Percentiles rank a stretch among this genome's conserved stretches.
These are phyloP conservation scores for Albizia julibrissin DNA, from an alignment of 306 rosid genomes.

Conservation along the genomic window DNA sequence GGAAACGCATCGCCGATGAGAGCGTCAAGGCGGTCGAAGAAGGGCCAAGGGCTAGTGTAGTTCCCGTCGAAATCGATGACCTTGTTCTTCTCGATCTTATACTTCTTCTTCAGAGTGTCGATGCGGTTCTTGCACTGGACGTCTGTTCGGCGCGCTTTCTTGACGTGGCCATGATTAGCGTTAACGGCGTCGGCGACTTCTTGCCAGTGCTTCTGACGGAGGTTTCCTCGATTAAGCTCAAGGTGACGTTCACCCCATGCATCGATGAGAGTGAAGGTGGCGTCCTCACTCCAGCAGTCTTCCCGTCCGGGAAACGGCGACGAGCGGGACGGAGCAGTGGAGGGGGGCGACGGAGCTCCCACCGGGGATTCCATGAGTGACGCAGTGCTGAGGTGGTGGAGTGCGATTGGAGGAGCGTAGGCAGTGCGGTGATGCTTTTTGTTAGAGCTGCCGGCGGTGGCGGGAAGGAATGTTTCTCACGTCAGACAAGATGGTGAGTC, in stretches of 20 bases:
- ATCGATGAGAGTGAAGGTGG: conserved; percentile 70
- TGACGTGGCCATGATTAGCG: conserved; percentile 41
- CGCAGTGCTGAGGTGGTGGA: neutral
- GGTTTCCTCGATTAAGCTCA: conserved; percentile 57
- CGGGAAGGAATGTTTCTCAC: conserved; percentile 20
- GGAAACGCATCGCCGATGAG: conserved; percentile 54
- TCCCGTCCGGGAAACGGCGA: conserved; percentile 50
- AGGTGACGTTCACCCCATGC: conserved; percentile 73
- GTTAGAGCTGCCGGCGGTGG: neutral
- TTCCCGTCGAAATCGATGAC: conserved; percentile 46
- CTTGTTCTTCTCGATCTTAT: conserved; percentile 69
- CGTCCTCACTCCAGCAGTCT: conserved; percentile 71
- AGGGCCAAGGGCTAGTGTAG: conserved; percentile 53
- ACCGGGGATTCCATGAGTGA: conserved; percentile 32
- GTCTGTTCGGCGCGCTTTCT: conserved; percentile 52
- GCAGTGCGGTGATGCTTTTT: neutral
- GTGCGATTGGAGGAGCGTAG: neutral
- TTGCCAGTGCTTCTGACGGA: conserved; percentile 71
- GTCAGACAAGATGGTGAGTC: conserved; percentile 7
- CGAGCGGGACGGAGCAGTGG: conserved; percentile 30
- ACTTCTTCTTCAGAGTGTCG: conserved; percentile 78
- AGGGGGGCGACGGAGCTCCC: conserved; percentile 35
- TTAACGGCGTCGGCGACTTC: conserved; percentile 72
- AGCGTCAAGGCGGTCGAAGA: conserved; percentile 53
- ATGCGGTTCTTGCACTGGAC: conserved; percentile 78